A percentile compares a stretch with the other conserved stretches of the same genome.
These are phyloP conservation scores for Fistulinella cinereoalba DNA, from an alignment of 1,284 basidiomycete species.

Conservation along the genomic window DNA sequence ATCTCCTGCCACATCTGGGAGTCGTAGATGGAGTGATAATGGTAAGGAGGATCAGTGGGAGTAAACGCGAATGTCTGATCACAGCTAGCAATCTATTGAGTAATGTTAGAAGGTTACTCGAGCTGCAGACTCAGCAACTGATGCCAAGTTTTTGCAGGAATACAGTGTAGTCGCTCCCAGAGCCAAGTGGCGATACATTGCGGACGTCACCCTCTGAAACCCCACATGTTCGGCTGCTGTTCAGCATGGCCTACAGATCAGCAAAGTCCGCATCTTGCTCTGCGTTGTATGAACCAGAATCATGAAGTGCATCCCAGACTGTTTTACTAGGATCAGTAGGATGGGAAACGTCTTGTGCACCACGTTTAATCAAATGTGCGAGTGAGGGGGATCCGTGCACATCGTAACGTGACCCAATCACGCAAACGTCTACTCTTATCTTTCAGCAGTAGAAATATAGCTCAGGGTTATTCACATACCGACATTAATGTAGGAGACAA, in stretches of 20 bases:
- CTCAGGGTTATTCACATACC: constrained; percentile 40
- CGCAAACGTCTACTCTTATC: constrained; percentile 51
- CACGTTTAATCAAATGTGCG: constrained; percentile 66
- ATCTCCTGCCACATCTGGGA: constrained; percentile 70
- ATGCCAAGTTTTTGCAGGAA: constrained; percentile 65
- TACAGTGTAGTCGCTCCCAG: constrained; percentile 77
- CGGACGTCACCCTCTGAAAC: constrained; percentile 20
- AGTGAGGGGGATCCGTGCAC: constrained; percentile 71
- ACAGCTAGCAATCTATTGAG: constrained; percentile 45
- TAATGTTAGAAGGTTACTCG: not conserved
- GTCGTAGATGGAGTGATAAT: constrained; percentile 85
- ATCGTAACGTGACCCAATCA: constrained; percentile 62
- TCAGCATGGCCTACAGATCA: constrained; percentile 28
- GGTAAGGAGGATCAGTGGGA: constrained; percentile 64
- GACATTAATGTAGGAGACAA: constrained; percentile 87
- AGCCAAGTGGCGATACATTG: constrained; percentile 42
- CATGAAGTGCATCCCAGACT: constrained; percentile 65
- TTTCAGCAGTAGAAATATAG: constrained; percentile 10
- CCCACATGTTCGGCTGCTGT: constrained; percentile 18
- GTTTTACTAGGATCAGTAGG: constrained; percentile 52
- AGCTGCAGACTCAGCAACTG: constrained; percentile 18
- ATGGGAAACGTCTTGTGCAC: constrained; percentile 68
- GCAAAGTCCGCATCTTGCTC: constrained; percentile 35
- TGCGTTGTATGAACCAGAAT: constrained; percentile 51
- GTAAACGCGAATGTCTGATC: constrained; percentile 38